Evolutionary conservation across 345 rosid species (phyloP).

Genomic region (Combretum micranthum): DNA sequence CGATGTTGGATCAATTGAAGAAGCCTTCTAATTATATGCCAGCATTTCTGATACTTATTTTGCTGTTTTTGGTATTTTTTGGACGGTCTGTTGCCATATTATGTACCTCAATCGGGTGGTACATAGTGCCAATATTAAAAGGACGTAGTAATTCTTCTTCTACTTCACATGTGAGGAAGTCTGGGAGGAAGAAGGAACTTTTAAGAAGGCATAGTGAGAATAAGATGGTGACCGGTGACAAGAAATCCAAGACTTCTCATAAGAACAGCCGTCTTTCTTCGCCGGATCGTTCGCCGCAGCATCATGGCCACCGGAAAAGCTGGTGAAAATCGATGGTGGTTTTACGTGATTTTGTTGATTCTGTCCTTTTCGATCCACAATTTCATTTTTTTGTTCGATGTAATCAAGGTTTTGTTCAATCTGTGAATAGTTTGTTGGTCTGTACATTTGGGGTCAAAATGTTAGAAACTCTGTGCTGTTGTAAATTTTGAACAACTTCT

Average conservation of each 20-base stretch:
- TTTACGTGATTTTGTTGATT: not conserved
- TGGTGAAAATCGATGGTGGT: conserved; percentile 10
- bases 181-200: conserved; percentile 41
- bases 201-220: conserved; percentile 38
- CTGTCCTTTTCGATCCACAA: conserved; percentile 1
- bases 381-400: not conserved
- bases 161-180: conserved; percentile 9
- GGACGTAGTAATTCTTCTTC: conserved; percentile 8
- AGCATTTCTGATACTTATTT: conserved; percentile 36
- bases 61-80: conserved; percentile 47
- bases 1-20: conserved; percentile 20
- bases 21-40: conserved; percentile 52
- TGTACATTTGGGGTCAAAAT: not conserved
- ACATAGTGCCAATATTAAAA: conserved; percentile 40
- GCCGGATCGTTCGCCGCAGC: conserved; percentile 9
- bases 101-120: conserved; percentile 67
- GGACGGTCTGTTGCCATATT: conserved; percentile 58
- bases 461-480: not conserved
- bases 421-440: too few relatives aligned
- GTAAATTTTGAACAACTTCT: conserved; percentile 17
- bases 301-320: conserved; percentile 19
- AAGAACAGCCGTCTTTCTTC: conserved; percentile 7
- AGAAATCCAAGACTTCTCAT: conserved; percentile 19
- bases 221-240: conserved; percentile 5
- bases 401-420: too few relatives aligned